Evolutionary conservation across 1,139 yeast genomes (phyloP).

Genomic region (Dujonia santamariae): DNA sequence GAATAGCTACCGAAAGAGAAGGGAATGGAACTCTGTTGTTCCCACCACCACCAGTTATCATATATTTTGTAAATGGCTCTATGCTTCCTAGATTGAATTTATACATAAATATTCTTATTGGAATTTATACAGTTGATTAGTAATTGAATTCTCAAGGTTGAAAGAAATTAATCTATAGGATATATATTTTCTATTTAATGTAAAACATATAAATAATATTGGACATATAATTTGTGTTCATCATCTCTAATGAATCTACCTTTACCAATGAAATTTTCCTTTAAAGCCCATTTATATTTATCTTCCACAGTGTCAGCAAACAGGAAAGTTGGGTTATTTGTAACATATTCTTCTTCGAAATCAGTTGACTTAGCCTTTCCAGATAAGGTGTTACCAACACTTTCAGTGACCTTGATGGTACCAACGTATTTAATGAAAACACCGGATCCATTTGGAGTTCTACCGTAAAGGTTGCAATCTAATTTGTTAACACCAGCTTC

Average conservation of each 20-base stretch:
- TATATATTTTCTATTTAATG: too few species aligned
- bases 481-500: slow-evolving; percentile 31
- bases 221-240: slow-evolving; percentile 43
- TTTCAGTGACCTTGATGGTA: slow-evolving; percentile 33
- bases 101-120: too few species aligned
- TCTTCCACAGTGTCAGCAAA: slow-evolving; percentile 37
- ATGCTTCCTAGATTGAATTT: too few species aligned
- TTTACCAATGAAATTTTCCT: slow-evolving; percentile 46
- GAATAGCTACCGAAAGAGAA: too few species aligned
- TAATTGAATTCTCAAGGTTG: too few species aligned
- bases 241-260: slow-evolving; percentile 52
- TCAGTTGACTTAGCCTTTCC: slow-evolving; percentile 22
- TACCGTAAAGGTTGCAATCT: slow-evolving; percentile 49
- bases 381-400: slow-evolving; percentile 30
- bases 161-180: too few species aligned
- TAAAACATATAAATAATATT: slow-evolving; percentile 45
- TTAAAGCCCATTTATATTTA: slow-evolving; percentile 45
- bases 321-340: slow-evolving; percentile 41
- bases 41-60: too few species aligned
- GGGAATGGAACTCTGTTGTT: too few species aligned
- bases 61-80: too few species aligned
- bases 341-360: slow-evolving; percentile 46
- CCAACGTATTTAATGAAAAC: slow-evolving; percentile 46
- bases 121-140: too few species aligned
- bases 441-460: slow-evolving; percentile 35